These are phyloP conservation scores for Dichomitus squalens DNA, from an alignment of 1,284 basidiomycete species.

Conservation along the genomic window DNA sequence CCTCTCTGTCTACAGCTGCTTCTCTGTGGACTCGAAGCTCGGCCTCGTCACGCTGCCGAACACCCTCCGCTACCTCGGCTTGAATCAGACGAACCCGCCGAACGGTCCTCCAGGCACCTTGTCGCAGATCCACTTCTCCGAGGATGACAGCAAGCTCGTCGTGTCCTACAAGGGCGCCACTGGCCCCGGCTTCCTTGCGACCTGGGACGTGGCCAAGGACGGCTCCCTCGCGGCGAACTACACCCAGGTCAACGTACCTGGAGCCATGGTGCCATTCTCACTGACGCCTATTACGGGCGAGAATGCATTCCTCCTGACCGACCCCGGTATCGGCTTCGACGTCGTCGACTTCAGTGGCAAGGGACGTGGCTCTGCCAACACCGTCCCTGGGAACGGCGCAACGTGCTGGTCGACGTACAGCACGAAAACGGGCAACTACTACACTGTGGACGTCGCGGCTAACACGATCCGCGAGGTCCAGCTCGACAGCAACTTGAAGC, in stretches of 20 bases:
- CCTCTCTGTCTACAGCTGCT: slow-evolving; percentile 40
- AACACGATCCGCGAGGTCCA: slow-evolving; percentile 47
- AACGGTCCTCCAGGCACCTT: slow-evolving; percentile 41
- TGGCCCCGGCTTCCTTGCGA: slow-evolving; percentile 47
- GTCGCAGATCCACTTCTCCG: slow-evolving; percentile 47
- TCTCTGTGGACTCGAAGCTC: slow-evolving; percentile 39
- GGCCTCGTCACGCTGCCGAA: slow-evolving; percentile 43
- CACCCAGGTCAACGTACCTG: slow-evolving; percentile 24
- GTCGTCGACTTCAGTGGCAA: slow-evolving; percentile 31
- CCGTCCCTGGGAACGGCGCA: slow-evolving; percentile 44
- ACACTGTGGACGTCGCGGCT: slow-evolving; percentile 48
- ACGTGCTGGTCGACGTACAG: slow-evolving; percentile 53
- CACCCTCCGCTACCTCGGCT: slow-evolving; percentile 42
- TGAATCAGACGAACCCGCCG: slow-evolving; percentile 49
- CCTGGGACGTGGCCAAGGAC: slow-evolving; percentile 43
- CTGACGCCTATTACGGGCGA: slow-evolving; percentile 34
- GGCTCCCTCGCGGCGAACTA: slow-evolving; percentile 34
- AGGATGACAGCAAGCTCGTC: slow-evolving; percentile 44
- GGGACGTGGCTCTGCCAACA: slow-evolving; percentile 24
- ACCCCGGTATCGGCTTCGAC: slow-evolving; percentile 36
- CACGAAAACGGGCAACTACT: slow-evolving; percentile 49
- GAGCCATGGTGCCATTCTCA: slow-evolving; percentile 35
- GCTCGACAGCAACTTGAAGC: slow-evolving; percentile 46
- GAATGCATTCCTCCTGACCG: slow-evolving; percentile 36
- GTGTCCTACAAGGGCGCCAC: slow-evolving; percentile 50